Base-by-base conservation (phyloP, 495 filamentous ascomycete species). In the Penicillium salamii region DNA sequence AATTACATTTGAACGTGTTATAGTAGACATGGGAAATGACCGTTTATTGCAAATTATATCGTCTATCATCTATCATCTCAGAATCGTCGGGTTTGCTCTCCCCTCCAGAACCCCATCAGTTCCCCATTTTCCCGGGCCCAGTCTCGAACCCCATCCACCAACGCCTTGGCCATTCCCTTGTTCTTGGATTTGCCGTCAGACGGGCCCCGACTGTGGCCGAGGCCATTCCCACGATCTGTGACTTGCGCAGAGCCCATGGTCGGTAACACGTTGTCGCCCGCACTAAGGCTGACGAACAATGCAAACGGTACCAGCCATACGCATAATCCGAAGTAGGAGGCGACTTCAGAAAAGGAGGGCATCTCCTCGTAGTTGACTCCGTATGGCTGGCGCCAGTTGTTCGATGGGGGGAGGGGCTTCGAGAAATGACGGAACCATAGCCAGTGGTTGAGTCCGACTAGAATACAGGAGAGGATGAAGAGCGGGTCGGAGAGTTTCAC, bases 301-400 rank as follows among this genome's bases (percentile, higher is more conserved):
- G 91, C 84, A 67, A 98, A 98, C 0, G 93, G 93, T 2, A 97
- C 87, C 11, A 98, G 78, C 93, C 93, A 98, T 12, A 98, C 90
- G 63, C 90, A 96, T 7, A 98, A 76, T 4, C 93, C 93, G 60
- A 98, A 98, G 65, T 92, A 98, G 1, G 89, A 92, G 0, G 92
- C 90, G 33, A 98, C 90, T 67, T 97, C 90, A 8, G 91, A 91
- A 68, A 98, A 98, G 28, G 81, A 85, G 2, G 93, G 93, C 46
- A 90, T 70, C 44, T 85, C 75, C 9, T 72, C 67, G 23, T 67
- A 59, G 45, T 63, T 59, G 32, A 80, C 68, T 57, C 82, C 78
- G 66, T 85, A 82, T 50, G 81, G 81, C 45, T 82, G 70, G 47
- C 76, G 68, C 68, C 69, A 73, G 48, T 65, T 70, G 29, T 57